Percentiles rank a stretch among this genome's conserved stretches.
phyloP scores from a whole-genome alignment of 2,329 filamentous ascomycete genomes.

The Lachnellula subtilissima region DNA sequence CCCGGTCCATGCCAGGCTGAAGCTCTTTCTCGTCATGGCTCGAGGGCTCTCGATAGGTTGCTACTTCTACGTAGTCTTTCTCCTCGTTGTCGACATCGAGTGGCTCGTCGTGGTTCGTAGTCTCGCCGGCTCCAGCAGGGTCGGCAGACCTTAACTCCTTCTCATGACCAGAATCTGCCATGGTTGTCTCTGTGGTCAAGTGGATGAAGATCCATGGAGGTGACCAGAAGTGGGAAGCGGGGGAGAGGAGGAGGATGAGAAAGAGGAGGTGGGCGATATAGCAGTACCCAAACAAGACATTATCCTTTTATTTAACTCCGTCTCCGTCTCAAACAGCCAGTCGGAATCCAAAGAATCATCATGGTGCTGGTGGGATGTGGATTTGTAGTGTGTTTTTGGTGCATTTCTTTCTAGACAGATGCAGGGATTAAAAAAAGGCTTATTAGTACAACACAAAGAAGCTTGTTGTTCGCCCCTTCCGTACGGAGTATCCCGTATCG shows the following conservation, averaged over 20 bases:
- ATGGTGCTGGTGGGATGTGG: background rate
- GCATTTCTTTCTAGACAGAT: background rate
- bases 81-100: slow-evolving; percentile 16
- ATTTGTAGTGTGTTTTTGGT: background rate
- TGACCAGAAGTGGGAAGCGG: background rate
- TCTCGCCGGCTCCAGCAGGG: slow-evolving; percentile 9
- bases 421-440: background rate
- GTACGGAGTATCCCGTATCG: too few species aligned
- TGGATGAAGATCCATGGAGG: background rate
- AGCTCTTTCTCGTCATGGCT: slow-evolving; percentile 19
- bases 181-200: background rate
- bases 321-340: too few species aligned
- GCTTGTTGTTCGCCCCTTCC: background rate
- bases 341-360: too few species aligned
- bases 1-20: slow-evolving; percentile 36
- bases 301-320: too few species aligned
- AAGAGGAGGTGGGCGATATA: background rate
- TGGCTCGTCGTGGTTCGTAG: slow-evolving; percentile 15
- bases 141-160: slow-evolving; percentile 4
- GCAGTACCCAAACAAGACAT: background rate
- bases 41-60: slow-evolving; percentile 16
- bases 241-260: background rate
- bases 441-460: background rate
- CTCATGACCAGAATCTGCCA: slow-evolving; percentile 1
- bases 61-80: slow-evolving; percentile 5